Evolutionary conservation across 1,284 basidiomycete genomes (phyloP), one percentile per base, ranked within the genome.

Genomic region (Tranzscheliella williamsii): DNA sequence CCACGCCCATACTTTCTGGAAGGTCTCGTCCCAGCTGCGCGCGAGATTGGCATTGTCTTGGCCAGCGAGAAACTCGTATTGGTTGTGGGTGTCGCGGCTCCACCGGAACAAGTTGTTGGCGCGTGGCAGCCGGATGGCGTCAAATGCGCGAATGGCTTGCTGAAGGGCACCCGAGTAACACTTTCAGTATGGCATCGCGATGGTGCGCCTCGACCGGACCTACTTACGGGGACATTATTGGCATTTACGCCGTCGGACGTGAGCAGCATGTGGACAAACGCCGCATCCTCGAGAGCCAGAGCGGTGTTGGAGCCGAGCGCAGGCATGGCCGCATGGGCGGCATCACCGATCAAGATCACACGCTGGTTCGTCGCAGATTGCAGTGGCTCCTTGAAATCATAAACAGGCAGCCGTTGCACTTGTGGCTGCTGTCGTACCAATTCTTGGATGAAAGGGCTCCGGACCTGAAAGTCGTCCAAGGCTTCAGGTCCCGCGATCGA

Each of bases 211-310:
- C 11, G 27, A n/a, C 11, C 11, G 27, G 27, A 29, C 27, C n/a
- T 9, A 29, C 27, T 29, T 29, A 29, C 27, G 27, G 9, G 9
- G 27, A 29, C 11, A 18, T 26, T 51, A 15, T 37, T 45, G n/a
- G 31, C 30, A 13, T 23, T n/a, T 2, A 37, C 40, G 12, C 24
- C 18, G 23, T 13, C 22, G 16, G 33, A 54, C 36, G 21, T 48
- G n/a, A 29, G n/a, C 11, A 29, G 27, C 27, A 29, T 29, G 27
- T 29, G 27, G 11, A 29, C n/a, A n/a, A 29, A 29, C n/a, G 27
- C 27, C 27, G 27, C 27, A 29, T 29, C 27, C n/a, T 29, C 27
- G n/a, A 29, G n/a, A 29, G 27, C 27, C 27, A 29, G 27, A 11
- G 27, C 9, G n/a, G 27, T 29, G n/a, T 29, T 11, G n/a, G 27